Base-by-base conservation (phyloP, 1,284 basidiomycete species). In the Farysia itapuensis region DNA sequence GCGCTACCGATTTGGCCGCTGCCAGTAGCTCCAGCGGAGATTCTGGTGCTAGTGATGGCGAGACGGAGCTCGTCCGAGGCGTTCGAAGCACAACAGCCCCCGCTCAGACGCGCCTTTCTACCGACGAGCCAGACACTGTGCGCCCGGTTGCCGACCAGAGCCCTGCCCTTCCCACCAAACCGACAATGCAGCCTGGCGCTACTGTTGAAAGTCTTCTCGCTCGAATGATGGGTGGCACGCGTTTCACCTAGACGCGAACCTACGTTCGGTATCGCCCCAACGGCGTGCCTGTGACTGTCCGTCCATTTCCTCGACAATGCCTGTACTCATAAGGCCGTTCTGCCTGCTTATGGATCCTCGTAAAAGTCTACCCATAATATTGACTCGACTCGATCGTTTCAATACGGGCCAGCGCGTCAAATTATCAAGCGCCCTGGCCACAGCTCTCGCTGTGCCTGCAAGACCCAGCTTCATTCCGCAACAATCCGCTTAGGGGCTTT, bases 201-300 rank as follows among this genome's bases (percentile, higher is more conserved):
- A 63, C 59, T 3, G 59, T 67, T 26, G 65, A 67, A 30, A 66
- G 49, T 28, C 59, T 67, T 14, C 45, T 67, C 5, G 65, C 65
- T 38, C 53, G 60, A 18, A 67, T 67, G 65, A 57, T 67, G 30
- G 61, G 65, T 14, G 58, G 57, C 21, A 35, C 61, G 5, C 28
- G 31, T 15, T 43, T 60, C 18, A 35, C 35, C 34, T 60, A 35
- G 15, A 11, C 31, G 31, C n/a, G n/a, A n/a, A n/a, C n/a, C n/a
- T n/a, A n/a, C n/a, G n/a, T n/a, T n/a, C n/a, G n/a, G n/a, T n/a
- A n/a, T n/a, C n/a, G n/a, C n/a, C n/a, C n/a, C n/a, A n/a, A n/a
- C n/a, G n/a, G n/a, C n/a, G n/a, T n/a, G n/a, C n/a, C n/a, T n/a
- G n/a, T n/a, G n/a, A n/a, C n/a, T n/a, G n/a, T n/a, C 21, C 23